These are phyloP conservation scores for Afroboletus lepidellus DNA, from an alignment of 1,284 basidiomycete genomes.

Conservation along the genomic window DNA sequence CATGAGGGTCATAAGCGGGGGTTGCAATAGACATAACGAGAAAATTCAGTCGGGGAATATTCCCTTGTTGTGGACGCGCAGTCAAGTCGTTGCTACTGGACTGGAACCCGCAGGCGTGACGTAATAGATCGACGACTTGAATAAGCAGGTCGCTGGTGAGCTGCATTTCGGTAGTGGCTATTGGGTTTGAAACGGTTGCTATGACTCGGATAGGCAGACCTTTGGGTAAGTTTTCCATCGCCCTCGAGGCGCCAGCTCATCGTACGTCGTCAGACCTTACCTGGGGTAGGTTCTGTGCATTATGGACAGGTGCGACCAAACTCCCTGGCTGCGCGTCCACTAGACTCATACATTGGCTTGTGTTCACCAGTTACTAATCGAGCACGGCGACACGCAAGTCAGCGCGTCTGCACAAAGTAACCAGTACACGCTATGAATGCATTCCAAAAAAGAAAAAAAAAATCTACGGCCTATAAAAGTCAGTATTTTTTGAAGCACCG, in stretches of 20 bases:
- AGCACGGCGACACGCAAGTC: no score
- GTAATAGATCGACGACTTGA: slow-evolving; percentile 32
- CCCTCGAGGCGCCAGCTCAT: slow-evolving; percentile 9
- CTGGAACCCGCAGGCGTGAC: slow-evolving; percentile 24
- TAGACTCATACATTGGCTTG: no score
- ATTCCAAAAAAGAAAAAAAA: no score
- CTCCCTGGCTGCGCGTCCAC: no score
- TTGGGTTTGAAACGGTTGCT: slow-evolving; percentile 29
- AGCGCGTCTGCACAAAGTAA: no score
- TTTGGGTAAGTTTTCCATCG: slow-evolving; percentile 8
- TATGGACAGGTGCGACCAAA: no score
- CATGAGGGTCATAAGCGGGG: slow-evolving; percentile 21
- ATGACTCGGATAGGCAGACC: slow-evolving; percentile 24
- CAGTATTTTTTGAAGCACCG: no score
- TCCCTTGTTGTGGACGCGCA: slow-evolving; percentile 35
- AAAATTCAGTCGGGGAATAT: slow-evolving; percentile 32
- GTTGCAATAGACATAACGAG: slow-evolving; percentile 31
- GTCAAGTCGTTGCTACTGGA: slow-evolving; percentile 29
- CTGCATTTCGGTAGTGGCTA: slow-evolving; percentile 27
- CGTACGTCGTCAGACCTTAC: slow-evolving; percentile 30
- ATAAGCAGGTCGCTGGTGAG: slow-evolving; percentile 24
- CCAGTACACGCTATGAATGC: no score
- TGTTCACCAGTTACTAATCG: no score
- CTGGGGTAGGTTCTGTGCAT: no score
- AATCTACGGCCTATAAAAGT: no score